Base-by-base conservation (phyloP, 2,329 filamentous ascomycete species). In the Cladosporium oxysporum region DNA sequence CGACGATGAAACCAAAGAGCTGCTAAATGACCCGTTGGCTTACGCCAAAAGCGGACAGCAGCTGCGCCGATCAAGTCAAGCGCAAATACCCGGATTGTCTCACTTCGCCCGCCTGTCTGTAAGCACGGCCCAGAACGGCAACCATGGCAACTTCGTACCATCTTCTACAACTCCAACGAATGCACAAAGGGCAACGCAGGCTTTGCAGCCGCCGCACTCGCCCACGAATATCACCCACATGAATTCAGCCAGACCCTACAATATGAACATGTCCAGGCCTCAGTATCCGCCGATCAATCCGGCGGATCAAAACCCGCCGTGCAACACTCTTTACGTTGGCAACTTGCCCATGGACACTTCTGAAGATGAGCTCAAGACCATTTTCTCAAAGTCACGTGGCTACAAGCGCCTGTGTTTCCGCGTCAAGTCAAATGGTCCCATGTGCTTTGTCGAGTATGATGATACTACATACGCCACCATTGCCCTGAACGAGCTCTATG, bases 371-470 rank as follows among this genome's bases (percentile, higher is more conserved):
- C 85, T 99, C 65, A 98, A 98, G 79, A 88, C 90, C 26, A 86
- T 97, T 75, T 99, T 99, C 76, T 93, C 90, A 29, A 94, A 93
- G 79, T 92, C 96, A 77, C 89, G 93, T 58, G 95, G 95, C 3
- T 99, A 97, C 82, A 98, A 96, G 80, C 87, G 95, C 31, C 87
- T 99, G 8, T 97, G 93, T 76, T 97, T 97, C 83, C 87, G 94
- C 37, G 96, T 93, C 63, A 98, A 98, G 82, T 88, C 91, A 70
- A 97, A 97, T 72, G 94, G 94, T 0, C 94, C 94, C 1, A 98
- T 98, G 93, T 98, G 95, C 76, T 98, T 98, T 78, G 95, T 99
- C 44, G 95, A 99, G 78, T 99, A 98, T 72, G 94, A 98, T 74
- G 93, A 97, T 73, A 85, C 96, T 12, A 91, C 91, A 1, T 94